Evolutionary conservation across 2,329 filamentous ascomycete genomes (phyloP).

Genomic region (Pyrenochaeta sp.): DNA sequence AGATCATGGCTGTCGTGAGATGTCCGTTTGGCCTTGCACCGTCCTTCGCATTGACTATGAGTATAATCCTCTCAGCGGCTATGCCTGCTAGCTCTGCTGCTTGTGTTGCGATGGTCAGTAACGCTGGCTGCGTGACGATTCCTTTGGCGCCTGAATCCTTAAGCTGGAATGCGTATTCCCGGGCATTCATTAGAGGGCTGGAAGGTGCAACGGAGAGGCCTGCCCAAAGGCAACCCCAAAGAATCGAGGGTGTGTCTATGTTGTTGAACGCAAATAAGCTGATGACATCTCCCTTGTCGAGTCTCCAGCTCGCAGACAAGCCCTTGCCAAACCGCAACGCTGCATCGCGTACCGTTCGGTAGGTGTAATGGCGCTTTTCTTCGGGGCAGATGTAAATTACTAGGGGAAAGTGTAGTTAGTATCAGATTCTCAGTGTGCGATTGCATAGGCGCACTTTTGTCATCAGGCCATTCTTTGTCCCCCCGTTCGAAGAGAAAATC

Average conservation of each 20-base stretch:
- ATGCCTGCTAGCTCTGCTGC: conserved; percentile 77
- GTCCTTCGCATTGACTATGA: conserved; percentile 75
- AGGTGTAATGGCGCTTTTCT: conserved; percentile 74
- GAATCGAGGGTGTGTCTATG: conserved; percentile 80
- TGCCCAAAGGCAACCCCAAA: conserved; percentile 82
- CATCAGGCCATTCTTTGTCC: conserved; percentile 70
- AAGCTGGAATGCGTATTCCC: conserved; percentile 86
- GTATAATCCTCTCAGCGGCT: conserved; percentile 72
- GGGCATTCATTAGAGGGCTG: conserved; percentile 84
- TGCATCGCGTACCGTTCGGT: conserved; percentile 67
- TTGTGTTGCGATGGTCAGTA: conserved; percentile 69
- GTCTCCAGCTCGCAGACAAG: conserved; percentile 75
- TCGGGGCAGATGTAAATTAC: conserved; percentile 81
- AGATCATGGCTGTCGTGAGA: conserved; percentile 76
- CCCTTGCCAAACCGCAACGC: conserved; percentile 82
- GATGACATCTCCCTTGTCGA: conserved; percentile 84
- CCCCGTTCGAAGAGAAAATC: conserved; percentile 76
- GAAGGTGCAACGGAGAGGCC: conserved; percentile 82
- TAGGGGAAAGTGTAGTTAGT: conserved; percentile 47
- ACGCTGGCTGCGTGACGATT: conserved; percentile 74
- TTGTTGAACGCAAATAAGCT: conserved; percentile 81
- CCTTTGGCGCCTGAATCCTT: conserved; percentile 78
- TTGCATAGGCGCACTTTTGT: conserved; percentile 66
- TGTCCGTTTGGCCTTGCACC: conserved; percentile 64
- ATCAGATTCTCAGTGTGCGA: neutral